Evolutionary conservation across 371 early-diverging fungal genomes (phyloP).

Genomic region (Sporodiniella umbellata): DNA sequence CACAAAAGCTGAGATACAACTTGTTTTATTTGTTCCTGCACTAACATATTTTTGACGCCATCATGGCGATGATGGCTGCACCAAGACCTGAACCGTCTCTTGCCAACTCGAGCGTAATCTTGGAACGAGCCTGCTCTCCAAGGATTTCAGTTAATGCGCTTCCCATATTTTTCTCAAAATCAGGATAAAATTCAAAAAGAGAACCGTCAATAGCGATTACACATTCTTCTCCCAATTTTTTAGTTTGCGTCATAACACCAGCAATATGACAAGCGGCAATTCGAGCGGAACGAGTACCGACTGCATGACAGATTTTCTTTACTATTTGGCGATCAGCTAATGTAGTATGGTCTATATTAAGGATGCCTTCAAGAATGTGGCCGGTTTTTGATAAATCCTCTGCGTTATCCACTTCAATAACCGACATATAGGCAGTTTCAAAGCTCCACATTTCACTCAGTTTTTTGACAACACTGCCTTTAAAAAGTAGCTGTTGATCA

Average conservation of each 20-base stretch:
- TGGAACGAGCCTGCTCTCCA: conserved; percentile 49
- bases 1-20: too few species aligned
- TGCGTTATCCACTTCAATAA: conserved; percentile 80
- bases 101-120: conserved; percentile 38
- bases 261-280: conserved; percentile 80
- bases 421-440: conserved; percentile 89
- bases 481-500: conserved; percentile 40
- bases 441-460: conserved; percentile 77
- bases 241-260: conserved; percentile 63
- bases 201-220: conserved; percentile 80
- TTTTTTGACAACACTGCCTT: conserved; percentile 60
- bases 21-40: too few species aligned
- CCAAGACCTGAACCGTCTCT: conserved; percentile 49
- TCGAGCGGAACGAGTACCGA: conserved; percentile 88
- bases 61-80: conserved; percentile 50
- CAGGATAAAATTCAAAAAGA: conserved; percentile 88
- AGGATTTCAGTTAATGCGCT: conserved; percentile 68
- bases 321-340: conserved; percentile 80
- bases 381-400: conserved; percentile 62
- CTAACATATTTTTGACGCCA: conserved; percentile 30
- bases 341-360: conserved; percentile 66
- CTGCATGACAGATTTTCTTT: conserved; percentile 70
- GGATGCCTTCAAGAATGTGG: conserved; percentile 72
- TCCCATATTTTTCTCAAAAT: conserved; percentile 76
- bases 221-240: conserved; percentile 52